Evolutionary conservation across 2,329 filamentous ascomycete genomes (phyloP), one percentile per base, ranked within the genome.

Genomic region (Curvularia verruculosa): DNA sequence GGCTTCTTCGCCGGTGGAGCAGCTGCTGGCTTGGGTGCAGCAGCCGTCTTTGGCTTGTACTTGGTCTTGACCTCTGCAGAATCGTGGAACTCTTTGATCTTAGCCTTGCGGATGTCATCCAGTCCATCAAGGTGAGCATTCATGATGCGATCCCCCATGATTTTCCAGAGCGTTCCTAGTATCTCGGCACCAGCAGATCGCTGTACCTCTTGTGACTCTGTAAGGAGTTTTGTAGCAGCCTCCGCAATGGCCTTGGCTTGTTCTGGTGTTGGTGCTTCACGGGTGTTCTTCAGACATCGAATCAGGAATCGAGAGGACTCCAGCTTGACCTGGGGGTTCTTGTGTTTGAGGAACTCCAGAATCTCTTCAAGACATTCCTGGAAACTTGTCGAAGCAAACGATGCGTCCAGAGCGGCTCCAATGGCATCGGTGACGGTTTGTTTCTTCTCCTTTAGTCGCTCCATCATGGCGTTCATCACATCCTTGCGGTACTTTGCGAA

Each of bases 381-480:
- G 28, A 99, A 80, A 63, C 82, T 86, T 0, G 92, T 93, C 0
- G 85, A 81, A 3, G 77, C 71, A 70, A 89, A 88, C 0, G 88
- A 82, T 4, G 85, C 83, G 72, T 99, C 95, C 7, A 98, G 82
- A 0, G 93, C 95, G 31, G 86, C 88, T 39, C 90, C 90, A 5
- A 99, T 84, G 0, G 95, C 94, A 71, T 99, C 95, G 0, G 93
- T 84, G 2, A 99, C 92, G 0, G 88, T 82, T 48, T 87, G 87
- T 76, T 99, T 99, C 84, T 99, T 99, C 79, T 99, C 96, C 78
- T 99, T 99, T 63, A 99, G 79, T 24, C 95, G 88, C 76, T 99
- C 95, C 84, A 99, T 87, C 76, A 98, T 96, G 2, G 95, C 91
- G 45, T 87, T 85, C 85, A 96, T 90, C 52, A 99, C 88, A 10